Base-by-base conservation (phyloP, 345 rosid genomes). In the Boechera divaricarpa region DNA sequence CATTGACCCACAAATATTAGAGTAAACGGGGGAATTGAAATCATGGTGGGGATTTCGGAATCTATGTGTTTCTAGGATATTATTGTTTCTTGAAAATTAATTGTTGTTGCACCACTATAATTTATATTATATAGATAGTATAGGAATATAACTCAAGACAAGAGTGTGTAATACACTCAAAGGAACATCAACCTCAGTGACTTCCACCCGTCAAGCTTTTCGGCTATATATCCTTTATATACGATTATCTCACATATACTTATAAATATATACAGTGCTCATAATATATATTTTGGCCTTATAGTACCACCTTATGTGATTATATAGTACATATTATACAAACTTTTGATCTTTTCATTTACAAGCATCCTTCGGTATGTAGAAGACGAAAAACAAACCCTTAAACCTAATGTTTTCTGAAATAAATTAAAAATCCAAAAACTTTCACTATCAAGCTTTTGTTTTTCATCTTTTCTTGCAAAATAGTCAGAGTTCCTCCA, bases 141-240 rank as follows among this genome's bases (percentile, higher is more conserved):
- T 82, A 77, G 66, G 45, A 31, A 74, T 52, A 60, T 69, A 53
- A 51, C 53, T 42, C 64, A 56, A 72, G 48, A 70, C 51, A 70
- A 76, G 77, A 53, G 92, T 87, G 97, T 91, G 97, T 72, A 84
- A 84, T 85, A 86, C 98, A 91, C 97, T 91, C 96, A 85, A 93
- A 91, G 92, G 78, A 86, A 84, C 80, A 81, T 75, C 86, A 82
- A 60, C 69, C 87, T 86, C 85, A 32, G 72, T 63, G 82, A 69
- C 73, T 86, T 81, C 82, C 87, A 82, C 75, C 81, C 87, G 96
- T 94, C 97, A 88, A 88, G 86, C 89, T 94, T 93, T 94, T 80
- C 96, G 91, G 96, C 94, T 74, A 70, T 44, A 81, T 51, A 77
- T 76, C 74, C 44, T 78, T 72, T 79, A 49, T 60, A 67, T 78